Conservation (phyloP, 2,329 filamentous ascomycete species). For the Emergomyces africanus region DNA sequence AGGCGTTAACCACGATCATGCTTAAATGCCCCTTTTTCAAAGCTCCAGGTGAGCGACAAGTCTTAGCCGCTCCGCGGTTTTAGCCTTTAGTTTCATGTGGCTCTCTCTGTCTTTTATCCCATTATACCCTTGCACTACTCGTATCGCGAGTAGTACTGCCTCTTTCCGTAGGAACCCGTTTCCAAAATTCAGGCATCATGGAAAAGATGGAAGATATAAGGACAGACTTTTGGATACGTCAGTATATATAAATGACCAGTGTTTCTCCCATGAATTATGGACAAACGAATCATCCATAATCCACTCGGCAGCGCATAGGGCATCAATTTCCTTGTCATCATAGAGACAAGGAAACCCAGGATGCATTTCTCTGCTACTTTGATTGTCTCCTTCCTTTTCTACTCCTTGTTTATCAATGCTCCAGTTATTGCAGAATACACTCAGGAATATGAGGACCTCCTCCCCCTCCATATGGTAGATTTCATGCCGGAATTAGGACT, state of each 20-base stretch:
- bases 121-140: neutral
- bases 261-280: neutral
- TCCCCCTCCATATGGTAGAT: constrained; percentile 4
- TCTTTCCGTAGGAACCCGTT: neutral
- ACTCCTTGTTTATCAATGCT: neutral
- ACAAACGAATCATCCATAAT: neutral
- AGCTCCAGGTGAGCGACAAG: neutral
- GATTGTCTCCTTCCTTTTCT: neutral
- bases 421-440: neutral
- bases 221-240: neutral
- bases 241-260: neutral
- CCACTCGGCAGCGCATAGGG: neutral
- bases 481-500: neutral
- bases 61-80: neutral
- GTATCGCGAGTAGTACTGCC: neutral
- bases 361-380: neutral
- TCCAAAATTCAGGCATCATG: neutral
- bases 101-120: neutral
- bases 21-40: neutral
- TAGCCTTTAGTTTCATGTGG: too few relatives aligned
- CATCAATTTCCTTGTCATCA: neutral
- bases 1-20: neutral
- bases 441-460: neutral
- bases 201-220: neutral
- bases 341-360: neutral